Percentiles rank a stretch among this genome's conserved stretches.
Evolutionary conservation across 768 basidiomycete species (phyloP).

Genomic region (Podaxis pistillaris): DNA sequence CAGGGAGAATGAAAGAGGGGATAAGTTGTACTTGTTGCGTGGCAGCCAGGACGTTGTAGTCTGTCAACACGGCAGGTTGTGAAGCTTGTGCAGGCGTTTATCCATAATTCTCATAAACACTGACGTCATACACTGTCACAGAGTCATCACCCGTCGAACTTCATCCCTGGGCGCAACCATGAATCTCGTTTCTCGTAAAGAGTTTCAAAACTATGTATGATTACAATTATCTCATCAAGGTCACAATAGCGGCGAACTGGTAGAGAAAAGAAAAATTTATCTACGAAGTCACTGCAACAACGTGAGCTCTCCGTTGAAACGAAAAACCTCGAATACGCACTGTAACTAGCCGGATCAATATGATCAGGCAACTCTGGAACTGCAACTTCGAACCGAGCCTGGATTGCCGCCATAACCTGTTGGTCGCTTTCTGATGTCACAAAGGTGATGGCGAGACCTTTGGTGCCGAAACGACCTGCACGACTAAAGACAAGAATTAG

Average conservation of each 20-base stretch:
- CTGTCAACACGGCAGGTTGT: neutral
- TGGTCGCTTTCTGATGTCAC: constrained; percentile 90
- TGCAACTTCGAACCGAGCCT: constrained; percentile 95
- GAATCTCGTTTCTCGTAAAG: neutral
- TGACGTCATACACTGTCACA: constrained; percentile 17
- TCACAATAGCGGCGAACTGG: constrained; percentile 7
- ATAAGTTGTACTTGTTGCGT: neutral
- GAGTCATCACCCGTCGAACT: too few relatives aligned
- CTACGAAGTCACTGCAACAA: constrained; percentile 49
- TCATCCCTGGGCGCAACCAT: neutral
- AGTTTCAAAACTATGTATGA: constrained; percentile 6
- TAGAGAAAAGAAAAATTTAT: constrained; percentile 19
- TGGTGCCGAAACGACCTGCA: constrained; percentile 99
- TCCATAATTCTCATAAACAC: constrained; percentile 6
- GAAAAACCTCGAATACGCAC: constrained; percentile 47
- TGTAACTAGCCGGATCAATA: constrained; percentile 94
- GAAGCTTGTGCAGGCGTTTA: neutral
- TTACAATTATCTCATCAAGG: constrained; percentile 25
- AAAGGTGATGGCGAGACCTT: constrained; percentile 97
- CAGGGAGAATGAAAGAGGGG: neutral
- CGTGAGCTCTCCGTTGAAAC: constrained; percentile 10
- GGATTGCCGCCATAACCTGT: constrained; percentile 93
- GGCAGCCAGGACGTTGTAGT: neutral
- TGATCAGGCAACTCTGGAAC: constrained; percentile 93
- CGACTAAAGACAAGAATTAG: constrained; percentile 48